phyloP scores from a whole-genome alignment of 345 rosid genomes.

The Microthlaspi erraticum region DNA sequence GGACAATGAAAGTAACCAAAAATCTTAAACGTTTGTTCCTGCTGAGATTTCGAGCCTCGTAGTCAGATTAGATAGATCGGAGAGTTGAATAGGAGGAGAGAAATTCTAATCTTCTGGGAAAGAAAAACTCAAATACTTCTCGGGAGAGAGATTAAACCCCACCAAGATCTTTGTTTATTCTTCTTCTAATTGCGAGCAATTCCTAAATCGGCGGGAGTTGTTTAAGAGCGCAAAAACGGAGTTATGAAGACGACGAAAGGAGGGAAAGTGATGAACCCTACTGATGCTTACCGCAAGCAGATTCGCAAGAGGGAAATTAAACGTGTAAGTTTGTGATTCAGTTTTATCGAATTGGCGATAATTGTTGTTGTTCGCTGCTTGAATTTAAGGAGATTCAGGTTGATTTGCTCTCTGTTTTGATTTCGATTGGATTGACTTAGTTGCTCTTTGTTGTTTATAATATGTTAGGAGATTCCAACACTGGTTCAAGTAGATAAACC shows the following conservation, averaged over 20 bases:
- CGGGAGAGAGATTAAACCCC: not conserved
- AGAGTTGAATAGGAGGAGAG: slow-evolving; percentile 16
- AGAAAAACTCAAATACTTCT: not conserved
- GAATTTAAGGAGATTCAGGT: not conserved
- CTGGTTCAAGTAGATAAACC: slow-evolving; percentile 7
- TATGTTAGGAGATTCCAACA: slow-evolving; percentile 3
- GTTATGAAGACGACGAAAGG: slow-evolving; percentile 99
- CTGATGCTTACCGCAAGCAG: slow-evolving; percentile 98
- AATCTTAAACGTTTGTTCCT: not conserved
- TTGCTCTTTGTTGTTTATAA: not conserved
- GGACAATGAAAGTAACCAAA: not conserved
- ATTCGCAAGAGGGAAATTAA: slow-evolving; percentile 90
- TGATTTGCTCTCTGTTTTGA: slow-evolving; percentile 7
- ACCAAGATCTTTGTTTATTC: not conserved
- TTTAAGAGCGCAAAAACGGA: not conserved
- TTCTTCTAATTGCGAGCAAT: not conserved
- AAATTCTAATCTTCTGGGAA: slow-evolving; percentile 2
- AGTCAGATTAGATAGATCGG: not conserved
- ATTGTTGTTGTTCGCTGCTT: not conserved
- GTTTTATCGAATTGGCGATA: not conserved
- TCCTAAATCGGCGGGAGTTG: slow-evolving; percentile 13
- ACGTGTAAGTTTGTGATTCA: slow-evolving; percentile 55
- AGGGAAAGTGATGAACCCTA: slow-evolving; percentile 99
- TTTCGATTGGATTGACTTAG: not conserved
- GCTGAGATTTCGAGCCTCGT: slow-evolving; percentile 5